Base-by-base conservation (phyloP, 768 basidiomycete species). In the Amanita jacksonii region DNA sequence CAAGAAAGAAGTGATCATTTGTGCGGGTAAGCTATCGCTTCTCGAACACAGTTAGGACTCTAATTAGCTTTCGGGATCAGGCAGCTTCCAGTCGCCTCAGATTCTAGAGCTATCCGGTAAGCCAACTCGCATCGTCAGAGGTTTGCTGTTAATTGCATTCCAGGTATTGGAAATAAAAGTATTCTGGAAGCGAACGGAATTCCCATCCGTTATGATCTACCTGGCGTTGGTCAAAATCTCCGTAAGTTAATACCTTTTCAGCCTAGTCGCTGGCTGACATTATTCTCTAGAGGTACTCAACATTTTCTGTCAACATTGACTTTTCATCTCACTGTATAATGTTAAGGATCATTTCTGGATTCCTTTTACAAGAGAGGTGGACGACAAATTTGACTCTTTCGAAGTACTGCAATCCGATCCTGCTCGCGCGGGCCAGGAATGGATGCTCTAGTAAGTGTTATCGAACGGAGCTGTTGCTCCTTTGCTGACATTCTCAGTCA, bases 81-180 rank as follows among this genome's bases (percentile, higher is more conserved):
- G 53, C 7, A 34, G 52, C 12, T 51, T 54, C 41, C 52, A 54
- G 36, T 51, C 51, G 18, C 54, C 54, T 30, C 57, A 52, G 18
- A 62, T 81, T 20, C 64, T 81, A 3, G 74, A 80, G 52, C 65
- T 79, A 5, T 77, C 69, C 6, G 43, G 43, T 44, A 27, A 3
- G 23, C 30, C 10, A 8, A 12, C 16, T 15, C 24, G 15, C 4
- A 9, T 23, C 12, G 1, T 8, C 12, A 10, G 41, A 13, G 10
- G 8, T 20, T n/a, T 20, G 9, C 12, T 30, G 16, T 35, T 40
- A 9, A 40, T 8, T 10, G 12, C n/a, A 24, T 2, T 3, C 27
- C 33, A 44, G 70, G 70, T 1, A 63, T 72, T 16, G 70, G 70
- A 8, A 51, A 57, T 18, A 43, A 49, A 31, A 43, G 43, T 1